Evolutionary conservation across 306 rosid species (phyloP).

Genomic region (Glycyrrhiza uralensis): DNA sequence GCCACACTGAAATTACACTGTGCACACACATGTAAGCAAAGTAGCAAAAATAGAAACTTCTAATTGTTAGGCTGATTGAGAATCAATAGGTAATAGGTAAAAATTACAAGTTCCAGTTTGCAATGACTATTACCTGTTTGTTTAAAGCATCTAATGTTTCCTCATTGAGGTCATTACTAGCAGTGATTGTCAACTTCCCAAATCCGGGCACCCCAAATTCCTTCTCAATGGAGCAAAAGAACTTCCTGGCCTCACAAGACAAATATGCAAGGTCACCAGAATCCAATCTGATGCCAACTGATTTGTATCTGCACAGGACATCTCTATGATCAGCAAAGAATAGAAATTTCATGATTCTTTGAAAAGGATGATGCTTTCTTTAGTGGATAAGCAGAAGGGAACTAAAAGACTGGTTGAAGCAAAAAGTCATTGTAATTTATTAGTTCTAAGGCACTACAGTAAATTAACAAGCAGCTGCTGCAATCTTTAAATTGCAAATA

Average conservation of each 20-base stretch:
- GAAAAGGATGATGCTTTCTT: conserved; percentile 5
- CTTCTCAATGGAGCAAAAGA: conserved; percentile 65
- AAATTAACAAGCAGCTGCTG: neutral
- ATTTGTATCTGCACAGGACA: conserved; percentile 66
- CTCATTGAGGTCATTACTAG: conserved; percentile 98
- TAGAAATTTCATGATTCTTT: neutral
- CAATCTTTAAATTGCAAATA: conserved; percentile 8
- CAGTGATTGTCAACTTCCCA: conserved; percentile 68
- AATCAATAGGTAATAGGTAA: conserved; percentile 16
- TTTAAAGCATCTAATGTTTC: conserved; percentile 97
- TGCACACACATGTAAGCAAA: neutral
- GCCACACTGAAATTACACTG: neutral
- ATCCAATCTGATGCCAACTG: conserved; percentile 91
- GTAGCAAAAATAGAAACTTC: neutral
- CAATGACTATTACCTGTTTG: conserved; percentile 69
- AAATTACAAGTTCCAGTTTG: neutral
- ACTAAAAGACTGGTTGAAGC: conserved; percentile 12
- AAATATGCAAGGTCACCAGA: conserved; percentile 97
- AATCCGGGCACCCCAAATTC: conserved; percentile 77
- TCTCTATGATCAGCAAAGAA: conserved; percentile 31
- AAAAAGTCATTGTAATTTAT: conserved; percentile 4
- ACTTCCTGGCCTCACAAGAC: conserved; percentile 77
- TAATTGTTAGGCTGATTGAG: neutral
- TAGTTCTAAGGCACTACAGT: neutral
- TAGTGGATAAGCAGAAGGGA: neutral